Conservation (phyloP, 495 filamentous ascomycete genomes). For the Bryoglossum gracile region DNA sequence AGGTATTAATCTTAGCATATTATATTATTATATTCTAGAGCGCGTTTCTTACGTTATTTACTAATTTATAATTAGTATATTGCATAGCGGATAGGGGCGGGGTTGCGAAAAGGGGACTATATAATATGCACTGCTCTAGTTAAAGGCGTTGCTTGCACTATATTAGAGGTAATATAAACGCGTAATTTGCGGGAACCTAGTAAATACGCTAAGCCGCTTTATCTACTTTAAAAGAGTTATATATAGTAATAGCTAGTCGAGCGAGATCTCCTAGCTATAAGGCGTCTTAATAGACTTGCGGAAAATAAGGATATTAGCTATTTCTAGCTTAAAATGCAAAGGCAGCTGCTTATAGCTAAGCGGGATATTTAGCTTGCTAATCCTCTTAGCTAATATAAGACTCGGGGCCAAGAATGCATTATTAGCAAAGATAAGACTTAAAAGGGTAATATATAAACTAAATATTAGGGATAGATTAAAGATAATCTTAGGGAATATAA, state of each 20-base stretch:
- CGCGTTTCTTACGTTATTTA: constrained; percentile 30
- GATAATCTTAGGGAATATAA: constrained; percentile 28
- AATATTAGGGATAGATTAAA: constrained; percentile 28
- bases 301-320: constrained; percentile 24
- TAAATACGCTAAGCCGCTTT: constrained; percentile 27
- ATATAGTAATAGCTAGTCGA: constrained; percentile 27
- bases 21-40: constrained; percentile 32
- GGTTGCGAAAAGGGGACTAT: constrained; percentile 1
- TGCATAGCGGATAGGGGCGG: neutral
- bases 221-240: constrained; percentile 29
- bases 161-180: constrained; percentile 34
- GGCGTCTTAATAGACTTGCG: constrained; percentile 25
- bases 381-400: constrained; percentile 22
- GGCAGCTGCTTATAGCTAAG: constrained; percentile 25
- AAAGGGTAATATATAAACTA: constrained; percentile 19
- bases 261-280: constrained; percentile 32
- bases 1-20: constrained; percentile 29
- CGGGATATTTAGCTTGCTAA: constrained; percentile 23
- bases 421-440: constrained; percentile 32
- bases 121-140: constrained; percentile 28
- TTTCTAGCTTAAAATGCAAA: constrained; percentile 22
- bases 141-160: constrained; percentile 31
- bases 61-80: constrained; percentile 17
- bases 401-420: constrained; percentile 27
- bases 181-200: constrained; percentile 27